Percentiles rank a stretch among this genome's conserved stretches.
phyloP scores from a whole-genome alignment of 1,284 basidiomycete genomes.

The Cutaneotrichosporon sp. region DNA sequence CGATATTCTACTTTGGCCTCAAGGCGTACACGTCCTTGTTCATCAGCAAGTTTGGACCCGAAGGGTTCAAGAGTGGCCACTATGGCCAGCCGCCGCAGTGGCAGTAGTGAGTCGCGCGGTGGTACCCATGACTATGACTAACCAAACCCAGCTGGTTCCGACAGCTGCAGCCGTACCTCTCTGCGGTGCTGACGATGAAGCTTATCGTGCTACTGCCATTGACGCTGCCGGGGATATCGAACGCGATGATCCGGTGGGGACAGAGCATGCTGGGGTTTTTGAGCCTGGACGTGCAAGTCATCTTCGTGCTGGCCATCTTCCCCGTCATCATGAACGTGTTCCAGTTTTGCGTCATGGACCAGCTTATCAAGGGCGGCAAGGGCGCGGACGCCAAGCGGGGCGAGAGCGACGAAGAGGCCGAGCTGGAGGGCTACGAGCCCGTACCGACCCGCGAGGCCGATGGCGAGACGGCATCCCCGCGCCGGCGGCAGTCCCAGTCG shows the following conservation, averaged over 20 bases:
- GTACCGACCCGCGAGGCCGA: slow-evolving; percentile 10
- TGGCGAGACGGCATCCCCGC: not conserved
- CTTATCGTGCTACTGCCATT: slow-evolving; percentile 67
- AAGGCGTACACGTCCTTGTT: slow-evolving; percentile 64
- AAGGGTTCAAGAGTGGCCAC: slow-evolving; percentile 78
- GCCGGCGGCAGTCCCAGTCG: not conserved
- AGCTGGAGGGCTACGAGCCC: slow-evolving; percentile 14
- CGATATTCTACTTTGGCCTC: slow-evolving; percentile 74
- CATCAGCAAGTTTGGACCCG: slow-evolving; percentile 59
- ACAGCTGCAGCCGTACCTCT: slow-evolving; percentile 80
- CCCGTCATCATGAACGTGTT: slow-evolving; percentile 87
- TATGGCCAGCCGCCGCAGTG: slow-evolving; percentile 70
- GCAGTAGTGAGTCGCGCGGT: slow-evolving; percentile 26
- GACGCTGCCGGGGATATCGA: slow-evolving; percentile 57
- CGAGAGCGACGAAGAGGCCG: slow-evolving; percentile 11
- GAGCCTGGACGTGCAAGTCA: slow-evolving; percentile 65
- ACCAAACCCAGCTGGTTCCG: slow-evolving; percentile 59
- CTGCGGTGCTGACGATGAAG: slow-evolving; percentile 85
- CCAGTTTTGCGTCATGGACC: slow-evolving; percentile 55
- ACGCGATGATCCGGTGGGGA: slow-evolving; percentile 65
- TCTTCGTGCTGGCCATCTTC: slow-evolving; percentile 88
- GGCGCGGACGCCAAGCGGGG: slow-evolving; percentile 3
- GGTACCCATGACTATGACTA: not conserved
- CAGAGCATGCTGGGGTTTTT: slow-evolving; percentile 81
- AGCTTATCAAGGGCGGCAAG: slow-evolving; percentile 43